phyloP scores from a whole-genome alignment of 176 grass and related monocot species.

The Cenchrus americanus region DNA sequence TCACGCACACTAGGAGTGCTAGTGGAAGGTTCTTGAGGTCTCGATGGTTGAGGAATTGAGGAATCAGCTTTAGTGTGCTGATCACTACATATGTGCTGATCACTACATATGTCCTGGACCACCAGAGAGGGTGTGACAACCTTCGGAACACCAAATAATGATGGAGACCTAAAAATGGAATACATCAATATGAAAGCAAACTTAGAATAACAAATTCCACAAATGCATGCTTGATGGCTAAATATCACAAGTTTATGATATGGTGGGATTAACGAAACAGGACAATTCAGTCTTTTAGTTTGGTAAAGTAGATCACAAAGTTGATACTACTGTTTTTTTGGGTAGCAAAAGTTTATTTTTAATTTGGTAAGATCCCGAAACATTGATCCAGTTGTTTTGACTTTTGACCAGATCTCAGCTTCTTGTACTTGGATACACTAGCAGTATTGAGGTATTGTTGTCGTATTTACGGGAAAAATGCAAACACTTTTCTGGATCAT shows the following conservation, averaged over 20 bases:
- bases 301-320: not conserved
- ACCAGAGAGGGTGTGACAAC: slow-evolving; percentile 33
- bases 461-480: no score
- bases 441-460: no score
- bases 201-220: not conserved
- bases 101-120: slow-evolving; percentile 59
- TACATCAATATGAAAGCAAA: slow-evolving; percentile 32
- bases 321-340: not conserved
- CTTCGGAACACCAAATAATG: slow-evolving; percentile 82
- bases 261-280: not conserved
- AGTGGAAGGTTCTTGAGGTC: slow-evolving; percentile 68
- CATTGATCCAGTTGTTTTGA: no score
- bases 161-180: slow-evolving; percentile 64
- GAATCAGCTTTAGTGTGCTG: slow-evolving; percentile 58
- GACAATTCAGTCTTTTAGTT: not conserved
- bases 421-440: no score
- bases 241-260: not conserved
- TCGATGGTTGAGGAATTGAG: slow-evolving; percentile 57
- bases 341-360: no score
- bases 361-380: not conserved
- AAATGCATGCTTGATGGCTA: slow-evolving; percentile 29
- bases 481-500: slow-evolving; percentile 1
- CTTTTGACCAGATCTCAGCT: no score
- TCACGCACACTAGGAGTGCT: slow-evolving; percentile 67
- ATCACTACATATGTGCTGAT: slow-evolving; percentile 61